phyloP scores from a whole-genome alignment of 1,284 basidiomycete species.

The Pisolithus thermaeus region DNA sequence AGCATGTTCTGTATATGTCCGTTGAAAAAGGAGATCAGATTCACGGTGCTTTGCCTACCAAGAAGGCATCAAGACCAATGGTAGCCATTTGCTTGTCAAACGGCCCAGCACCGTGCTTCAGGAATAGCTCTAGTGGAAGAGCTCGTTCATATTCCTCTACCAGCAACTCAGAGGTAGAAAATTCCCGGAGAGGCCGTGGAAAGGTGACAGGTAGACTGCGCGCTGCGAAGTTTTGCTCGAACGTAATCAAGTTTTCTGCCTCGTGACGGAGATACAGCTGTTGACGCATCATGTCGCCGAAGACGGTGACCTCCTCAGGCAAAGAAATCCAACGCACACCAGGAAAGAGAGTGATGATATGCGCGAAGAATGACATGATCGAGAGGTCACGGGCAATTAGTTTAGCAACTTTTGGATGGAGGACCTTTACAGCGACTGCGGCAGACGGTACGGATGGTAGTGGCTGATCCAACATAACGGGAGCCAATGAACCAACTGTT shows the following conservation, averaged over 20 bases:
- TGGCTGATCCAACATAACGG: conserved; percentile 53
- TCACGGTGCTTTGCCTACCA: conserved; percentile 49
- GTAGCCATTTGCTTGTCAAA: conserved; percentile 90
- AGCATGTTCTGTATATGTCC: conserved; percentile 80
- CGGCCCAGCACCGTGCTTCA: conserved; percentile 86
- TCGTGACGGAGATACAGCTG: conserved; percentile 92
- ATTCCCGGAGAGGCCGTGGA: conserved; percentile 78
- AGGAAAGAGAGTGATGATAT: conserved; percentile 73
- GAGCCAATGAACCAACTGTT: conserved; percentile 44
- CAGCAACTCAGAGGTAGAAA: conserved; percentile 77
- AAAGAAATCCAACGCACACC: conserved; percentile 97
- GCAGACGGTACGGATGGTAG: conserved; percentile 69
- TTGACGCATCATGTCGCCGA: conserved; percentile 95
- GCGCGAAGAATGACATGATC: conserved; percentile 94
- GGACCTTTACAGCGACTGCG: conserved; percentile 91
- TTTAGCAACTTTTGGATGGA: conserved; percentile 83
- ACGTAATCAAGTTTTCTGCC: conserved; percentile 80
- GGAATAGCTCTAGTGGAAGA: conserved; percentile 83
- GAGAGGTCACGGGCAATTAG: conserved; percentile 84
- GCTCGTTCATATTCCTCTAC: conserved; percentile 95
- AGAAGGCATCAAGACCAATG: conserved; percentile 90
- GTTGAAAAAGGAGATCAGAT: conserved; percentile 8
- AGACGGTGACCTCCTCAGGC: conserved; percentile 92
- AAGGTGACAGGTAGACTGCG: conserved; percentile 83
- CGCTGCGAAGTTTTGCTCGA: conserved; percentile 83